phyloP scores from a whole-genome alignment of 169 alveolate species.

The Plasmodium berghei region DNA sequence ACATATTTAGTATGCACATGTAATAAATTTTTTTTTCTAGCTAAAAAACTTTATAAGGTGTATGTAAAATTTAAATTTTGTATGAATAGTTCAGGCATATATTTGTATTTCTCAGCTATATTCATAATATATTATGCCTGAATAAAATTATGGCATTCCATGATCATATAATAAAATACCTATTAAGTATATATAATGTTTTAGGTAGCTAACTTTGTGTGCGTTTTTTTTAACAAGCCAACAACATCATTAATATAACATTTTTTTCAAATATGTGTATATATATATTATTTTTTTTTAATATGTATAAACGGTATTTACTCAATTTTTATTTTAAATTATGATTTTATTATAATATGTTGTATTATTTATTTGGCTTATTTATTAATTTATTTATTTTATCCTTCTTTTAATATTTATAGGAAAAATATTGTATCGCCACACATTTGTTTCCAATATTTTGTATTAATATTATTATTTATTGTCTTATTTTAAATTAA shows the following conservation, averaged over 20 bases:
- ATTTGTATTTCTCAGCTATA: neutral
- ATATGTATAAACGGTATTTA: no score
- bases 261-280: neutral
- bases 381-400: no score
- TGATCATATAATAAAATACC: neutral
- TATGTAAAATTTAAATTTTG: neutral
- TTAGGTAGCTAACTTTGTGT: constrained; percentile 29
- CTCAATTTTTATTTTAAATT: no score
- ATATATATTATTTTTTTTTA: neutral
- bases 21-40: constrained; percentile 20
- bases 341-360: no score
- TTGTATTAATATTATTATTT: no score
- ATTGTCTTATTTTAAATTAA: no score
- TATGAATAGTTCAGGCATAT: constrained; percentile 9
- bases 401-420: no score
- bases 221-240: constrained; percentile 6
- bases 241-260: no score
- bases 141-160: neutral
- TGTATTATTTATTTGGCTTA: no score
- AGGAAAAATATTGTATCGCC: no score
- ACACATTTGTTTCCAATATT: no score
- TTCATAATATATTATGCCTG: neutral
- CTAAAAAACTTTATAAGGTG: neutral
- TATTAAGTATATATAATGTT: constrained; percentile 1
- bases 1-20: no score